Base-by-base conservation (phyloP, 2,329 filamentous ascomycete genomes). In the Monilinia vaccinii-corymbosi region DNA sequence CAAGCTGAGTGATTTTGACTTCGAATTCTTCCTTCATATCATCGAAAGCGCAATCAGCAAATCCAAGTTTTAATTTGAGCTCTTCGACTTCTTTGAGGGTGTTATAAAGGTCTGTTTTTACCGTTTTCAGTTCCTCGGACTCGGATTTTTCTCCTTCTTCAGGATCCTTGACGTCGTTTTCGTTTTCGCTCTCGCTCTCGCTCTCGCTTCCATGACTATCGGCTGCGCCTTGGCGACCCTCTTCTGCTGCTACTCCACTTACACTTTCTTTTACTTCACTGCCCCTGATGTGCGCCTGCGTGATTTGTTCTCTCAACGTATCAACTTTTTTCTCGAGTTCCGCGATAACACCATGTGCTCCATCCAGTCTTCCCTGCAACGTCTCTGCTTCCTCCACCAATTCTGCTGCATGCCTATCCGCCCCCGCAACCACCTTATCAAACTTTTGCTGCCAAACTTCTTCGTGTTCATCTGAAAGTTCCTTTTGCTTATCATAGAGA, bases 41-140 rank as follows among this genome's bases (percentile, higher is more conserved):
- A 9, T 11, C 2, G 2, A 34, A 36, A 16, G 49, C 48, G 7
- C 42, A n/a, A 18, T 32, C 21, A 18, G 38, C 49, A 11, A 45
- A 36, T 18, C 28, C n/a, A 4, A 60, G 34, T 21, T 55, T 46
- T 4, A 45, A 23, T 16, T 40, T 46, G 9, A 60, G 23, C 31
- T 55, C 57, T 38, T 60, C 57, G 23, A 52, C 51, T 47, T 60
- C 57, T 46, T 60, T 42, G 4, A 60, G 40, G 14, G 57, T 46
- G 14, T 60, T 60, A 13, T 60, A 60, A 7, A 60, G 57, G 31
- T 60, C 49, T 16, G n/a, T 40, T 28, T 46, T 55, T 16, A 31
- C 31, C 0, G 14, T 34, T 44, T 32, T 45, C 6, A 55, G 21
- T n/a, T 60, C 42, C 23, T 47, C 42, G 7, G 21, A 44, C 8